Evolutionary conservation across 306 rosid genomes (phyloP).

Genomic region (Vachellia collinsii): DNA sequence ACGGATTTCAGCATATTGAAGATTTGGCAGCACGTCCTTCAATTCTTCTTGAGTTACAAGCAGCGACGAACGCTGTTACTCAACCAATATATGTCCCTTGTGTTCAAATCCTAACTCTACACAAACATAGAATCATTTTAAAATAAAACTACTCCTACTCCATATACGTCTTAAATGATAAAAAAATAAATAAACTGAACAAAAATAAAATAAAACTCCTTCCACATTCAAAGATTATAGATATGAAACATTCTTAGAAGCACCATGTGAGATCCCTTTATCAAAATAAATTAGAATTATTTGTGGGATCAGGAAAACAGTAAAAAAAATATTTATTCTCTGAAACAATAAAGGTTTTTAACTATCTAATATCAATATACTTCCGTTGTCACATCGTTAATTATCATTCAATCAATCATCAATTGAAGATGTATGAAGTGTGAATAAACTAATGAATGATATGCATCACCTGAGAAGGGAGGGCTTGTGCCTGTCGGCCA

Average conservation of each 20-base stretch:
- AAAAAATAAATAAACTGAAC: too few species aligned
- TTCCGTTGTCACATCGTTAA: background rate
- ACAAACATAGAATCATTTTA: background rate
- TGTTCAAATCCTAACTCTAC: background rate
- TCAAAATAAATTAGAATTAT: background rate
- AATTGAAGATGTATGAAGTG: background rate
- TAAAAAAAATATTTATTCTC: background rate
- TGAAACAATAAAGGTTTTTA: background rate
- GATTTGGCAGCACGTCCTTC: background rate
- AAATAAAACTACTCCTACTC: background rate
- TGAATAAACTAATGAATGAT: conserved; percentile 27
- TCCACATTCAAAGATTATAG: background rate
- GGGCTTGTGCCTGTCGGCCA: conserved; percentile 51
- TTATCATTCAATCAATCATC: background rate
- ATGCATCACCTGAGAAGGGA: conserved; percentile 56
- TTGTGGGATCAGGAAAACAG: background rate
- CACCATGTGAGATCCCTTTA: background rate
- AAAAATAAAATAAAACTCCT: background rate
- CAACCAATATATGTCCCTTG: background rate
- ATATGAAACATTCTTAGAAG: background rate
- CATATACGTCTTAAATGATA: too few species aligned
- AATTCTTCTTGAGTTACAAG: background rate
- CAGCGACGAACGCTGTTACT: background rate
- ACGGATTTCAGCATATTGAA: background rate
- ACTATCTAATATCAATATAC: background rate